Evolutionary conservation across 768 basidiomycete genomes (phyloP), one percentile per base, ranked within the genome.

Genomic region (Pisolithus tinctorius): DNA sequence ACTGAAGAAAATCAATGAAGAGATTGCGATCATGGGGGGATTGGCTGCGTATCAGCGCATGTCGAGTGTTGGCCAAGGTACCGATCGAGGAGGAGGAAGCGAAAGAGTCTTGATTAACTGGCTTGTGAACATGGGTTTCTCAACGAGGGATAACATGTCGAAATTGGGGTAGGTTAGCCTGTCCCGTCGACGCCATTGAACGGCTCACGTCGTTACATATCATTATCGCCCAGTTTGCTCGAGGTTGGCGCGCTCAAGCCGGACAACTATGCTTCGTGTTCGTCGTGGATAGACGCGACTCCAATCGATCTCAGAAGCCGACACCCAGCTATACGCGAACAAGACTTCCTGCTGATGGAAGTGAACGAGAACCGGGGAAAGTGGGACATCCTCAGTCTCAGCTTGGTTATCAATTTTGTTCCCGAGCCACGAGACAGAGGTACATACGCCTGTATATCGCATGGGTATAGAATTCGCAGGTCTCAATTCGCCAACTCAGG

Each of bases 341-440:
- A 93, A 63, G 90, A 96, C 63, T 94, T 95, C 60, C 65, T 95
- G 41, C 62, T 76, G 5, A 71, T 93, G 66, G 79, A 85, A 47
- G 58, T 65, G 47, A 62, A 59, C 16, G 70, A 76, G 56, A 69
- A 86, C 60, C 61, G 62, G 9, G 75, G 69, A 53, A 72, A 72
- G 57, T 96, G 91, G 86, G 84, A 91, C 57, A 61, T 83, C 17
- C 77, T 95, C 51, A 91, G 89, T 64, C 79, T 94, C 25, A 93
- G 91, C 60, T 70, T 96, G 34, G 93, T 96, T 4, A 68, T 96
- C 4, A 96, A 96, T 62, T 96, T 94, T 61, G 88, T 93, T 1
- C 84, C 88, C 23, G 76, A 82, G 26, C 73, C 87, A 0, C 70
- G 70, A 45, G 83, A 89, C 49, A 73, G 93, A 81, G 93, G 93